Percentiles rank a stretch among this genome's conserved stretches.
Conservation (phyloP, 1,139 yeast species). For the Geotrichum citri-aurantii region DNA sequence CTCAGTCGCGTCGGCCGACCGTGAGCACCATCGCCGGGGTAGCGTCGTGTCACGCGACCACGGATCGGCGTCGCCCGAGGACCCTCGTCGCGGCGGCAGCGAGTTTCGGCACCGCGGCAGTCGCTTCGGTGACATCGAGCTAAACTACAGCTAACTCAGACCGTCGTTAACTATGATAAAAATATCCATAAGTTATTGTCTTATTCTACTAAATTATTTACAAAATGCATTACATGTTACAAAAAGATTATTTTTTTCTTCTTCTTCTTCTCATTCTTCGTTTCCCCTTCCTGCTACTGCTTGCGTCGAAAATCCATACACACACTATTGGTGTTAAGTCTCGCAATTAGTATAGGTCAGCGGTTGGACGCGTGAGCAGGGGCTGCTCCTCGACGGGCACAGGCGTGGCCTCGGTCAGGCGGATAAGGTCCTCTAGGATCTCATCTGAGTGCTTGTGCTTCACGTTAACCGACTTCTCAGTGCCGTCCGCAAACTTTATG, state of each 20-base stretch:
- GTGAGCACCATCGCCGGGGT: not conserved
- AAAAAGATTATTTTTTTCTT: not conserved
- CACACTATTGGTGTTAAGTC: not conserved
- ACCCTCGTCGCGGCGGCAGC: not conserved
- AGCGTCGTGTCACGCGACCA: not conserved
- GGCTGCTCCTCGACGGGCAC: slow-evolving; percentile 34
- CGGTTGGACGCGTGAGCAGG: slow-evolving; percentile 16
- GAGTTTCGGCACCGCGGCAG: slow-evolving; percentile 8
- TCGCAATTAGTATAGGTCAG: slow-evolving; percentile 6
- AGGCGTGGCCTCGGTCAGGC: slow-evolving; percentile 35
- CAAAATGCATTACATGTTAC: slow-evolving; percentile 2
- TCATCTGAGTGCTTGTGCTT: slow-evolving; percentile 37
- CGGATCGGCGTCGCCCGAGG: slow-evolving; percentile 10
- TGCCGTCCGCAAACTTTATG: slow-evolving; percentile 36
- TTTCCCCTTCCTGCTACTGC: too few species aligned
- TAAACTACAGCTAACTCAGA: slow-evolving; percentile 9
- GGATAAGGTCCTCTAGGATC: slow-evolving; percentile 39
- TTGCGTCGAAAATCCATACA: not conserved
- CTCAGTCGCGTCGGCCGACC: not conserved
- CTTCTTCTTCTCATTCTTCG: not conserved
- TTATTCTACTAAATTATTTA: slow-evolving; percentile 3
- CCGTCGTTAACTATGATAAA: not conserved
- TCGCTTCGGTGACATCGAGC: slow-evolving; percentile 9
- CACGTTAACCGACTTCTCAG: slow-evolving; percentile 35
- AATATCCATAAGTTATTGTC: not conserved